Base-by-base conservation (phyloP, 2,329 filamentous ascomycete species). In the Sporothrix euskadiensis region DNA sequence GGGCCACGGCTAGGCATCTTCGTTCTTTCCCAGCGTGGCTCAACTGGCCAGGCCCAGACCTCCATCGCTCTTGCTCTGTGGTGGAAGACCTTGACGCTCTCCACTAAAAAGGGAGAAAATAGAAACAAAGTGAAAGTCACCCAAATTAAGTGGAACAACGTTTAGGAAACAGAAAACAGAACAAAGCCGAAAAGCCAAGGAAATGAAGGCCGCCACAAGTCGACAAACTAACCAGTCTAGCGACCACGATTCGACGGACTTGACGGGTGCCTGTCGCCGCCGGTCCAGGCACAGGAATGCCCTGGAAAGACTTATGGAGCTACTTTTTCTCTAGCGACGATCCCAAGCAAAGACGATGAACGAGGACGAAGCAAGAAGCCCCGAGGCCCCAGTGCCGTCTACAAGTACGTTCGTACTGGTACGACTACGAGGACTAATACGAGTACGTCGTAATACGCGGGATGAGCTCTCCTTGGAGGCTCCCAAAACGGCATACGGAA, bases 211-310 rank as follows among this genome's bases (percentile, higher is more conserved):
- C 30, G 22, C 66, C 44, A n/a, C 16, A 52, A 32, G 26, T 44
- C 61, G 57, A 16, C 57, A 39, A 63, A 41, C n/a, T 30, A 49
- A 19, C 12, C 6, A 44, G 41, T 44, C 41, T 44, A 44, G 41
- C 41, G 41, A 44, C 41, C 12, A 49, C 16, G 35, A n/a, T 44
- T 44, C 63, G 63, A 52, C 63, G 56, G 47, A 35, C 9, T 14
- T 54, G 47, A 69, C 47, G 66, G 61, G 65, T 68, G 65, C 65
- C 65, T 68, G 65, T 35, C 30, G 44, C 26, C 16, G 35, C 65
- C 12, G n/a, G 35, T 52, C 22, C 65, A 52, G 65, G 65, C 44
- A 69, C 41, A 69, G 65, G 44, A 66, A 47, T 63, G 57, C 22
- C 57, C 1, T 22, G 26, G n/a, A 56, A 22, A 30, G n/a, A 30